Evolutionary conservation across 768 basidiomycete genomes (phyloP).

Genomic region (Leccinum aurantiacum): DNA sequence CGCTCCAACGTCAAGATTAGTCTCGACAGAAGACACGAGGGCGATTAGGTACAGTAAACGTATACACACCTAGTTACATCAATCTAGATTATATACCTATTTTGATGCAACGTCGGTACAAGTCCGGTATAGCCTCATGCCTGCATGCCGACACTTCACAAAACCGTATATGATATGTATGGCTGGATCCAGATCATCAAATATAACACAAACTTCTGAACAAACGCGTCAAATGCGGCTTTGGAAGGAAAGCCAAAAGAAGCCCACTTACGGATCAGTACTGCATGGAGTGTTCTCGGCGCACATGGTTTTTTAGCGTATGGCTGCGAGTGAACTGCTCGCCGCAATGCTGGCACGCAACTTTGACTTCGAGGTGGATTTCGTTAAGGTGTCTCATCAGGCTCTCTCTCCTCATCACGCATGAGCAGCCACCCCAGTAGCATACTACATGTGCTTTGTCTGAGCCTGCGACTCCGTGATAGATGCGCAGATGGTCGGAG

Average conservation of each 20-base stretch:
- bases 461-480: conserved; percentile 21
- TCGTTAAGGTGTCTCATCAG: conserved; percentile 29
- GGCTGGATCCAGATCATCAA: neutral
- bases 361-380: conserved; percentile 21
- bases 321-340: conserved; percentile 29
- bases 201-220: neutral
- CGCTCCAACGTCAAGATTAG: neutral
- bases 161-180: neutral
- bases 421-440: conserved; percentile 19
- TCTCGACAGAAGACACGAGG: conserved; percentile 12
- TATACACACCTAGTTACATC: neutral
- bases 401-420: conserved; percentile 30
- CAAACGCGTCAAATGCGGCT: neutral
- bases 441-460: conserved; percentile 13
- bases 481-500: conserved; percentile 22
- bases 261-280: neutral
- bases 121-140: neutral
- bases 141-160: neutral
- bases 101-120: conserved; percentile 3
- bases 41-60: neutral
- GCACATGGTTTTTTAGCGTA: conserved; percentile 18
- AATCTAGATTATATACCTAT: neutral
- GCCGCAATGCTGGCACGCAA: conserved; percentile 15
- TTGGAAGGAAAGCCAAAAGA: neutral
- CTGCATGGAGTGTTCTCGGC: conserved; percentile 12